These are phyloP conservation scores for Paecilomyces sp. DNA, from an alignment of 2,329 filamentous ascomycete species.

Conservation along the genomic window DNA sequence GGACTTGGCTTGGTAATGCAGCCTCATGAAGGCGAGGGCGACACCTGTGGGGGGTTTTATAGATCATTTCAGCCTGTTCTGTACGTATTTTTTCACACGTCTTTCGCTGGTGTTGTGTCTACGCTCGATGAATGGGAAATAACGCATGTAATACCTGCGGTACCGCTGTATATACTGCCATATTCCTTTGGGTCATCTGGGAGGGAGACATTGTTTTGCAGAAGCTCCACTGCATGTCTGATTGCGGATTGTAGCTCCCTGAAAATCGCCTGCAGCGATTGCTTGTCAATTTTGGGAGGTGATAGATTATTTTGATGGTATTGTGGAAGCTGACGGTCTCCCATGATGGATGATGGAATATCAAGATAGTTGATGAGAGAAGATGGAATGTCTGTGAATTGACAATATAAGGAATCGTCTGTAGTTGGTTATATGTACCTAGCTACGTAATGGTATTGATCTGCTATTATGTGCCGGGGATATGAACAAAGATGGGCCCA, in stretches of 20 bases:
- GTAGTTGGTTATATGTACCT: background rate
- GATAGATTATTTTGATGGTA: slow-evolving; percentile 20
- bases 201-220: slow-evolving; percentile 16
- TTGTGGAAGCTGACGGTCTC: slow-evolving; percentile 11
- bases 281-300: slow-evolving; percentile 11
- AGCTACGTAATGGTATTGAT: background rate
- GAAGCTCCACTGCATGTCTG: slow-evolving; percentile 16
- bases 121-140: background rate
- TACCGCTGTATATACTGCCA: slow-evolving; percentile 24
- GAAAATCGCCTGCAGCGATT: slow-evolving; percentile 13
- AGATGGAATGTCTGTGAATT: background rate
- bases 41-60: slow-evolving; percentile 19
- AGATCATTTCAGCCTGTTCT: background rate
- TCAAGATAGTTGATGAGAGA: background rate
- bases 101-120: background rate
- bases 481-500: background rate
- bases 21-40: slow-evolving; percentile 29
- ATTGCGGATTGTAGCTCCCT: slow-evolving; percentile 22
- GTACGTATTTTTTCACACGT: no score
- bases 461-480: background rate
- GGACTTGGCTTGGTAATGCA: slow-evolving; percentile 25
- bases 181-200: slow-evolving; percentile 15
- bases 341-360: slow-evolving; percentile 6
- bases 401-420: background rate
- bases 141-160: slow-evolving; percentile 19